Base-by-base conservation (phyloP, 192 early-diverging fungal genomes). In the Coemansia sp. region DNA sequence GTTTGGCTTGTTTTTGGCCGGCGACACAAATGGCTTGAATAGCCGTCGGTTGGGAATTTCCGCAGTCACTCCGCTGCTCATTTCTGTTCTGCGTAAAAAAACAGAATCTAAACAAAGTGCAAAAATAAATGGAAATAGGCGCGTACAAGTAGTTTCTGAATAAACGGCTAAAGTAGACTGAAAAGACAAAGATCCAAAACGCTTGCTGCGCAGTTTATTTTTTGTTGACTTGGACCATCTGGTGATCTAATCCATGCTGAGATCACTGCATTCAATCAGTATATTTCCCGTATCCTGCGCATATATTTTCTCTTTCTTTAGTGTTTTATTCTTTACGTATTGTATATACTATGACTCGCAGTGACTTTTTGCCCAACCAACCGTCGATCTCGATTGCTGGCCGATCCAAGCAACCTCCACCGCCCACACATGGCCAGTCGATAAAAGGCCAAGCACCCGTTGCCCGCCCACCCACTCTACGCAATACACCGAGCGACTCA, bases 21-120 rank as follows among this genome's bases (percentile, higher is more conserved):
- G 78, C n/a, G 78, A 68, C 1, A 81, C 73, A 55, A 81, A 81
- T 16, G 78, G 78, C 54, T 64, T 81, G 23, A 75, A 64, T 59
- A 81, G 63, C 26, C 73, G 59, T 41, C 67, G 53, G 57, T 57
- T 81, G 43, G 77, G 65, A 56, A 65, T 21, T 41, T 75, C 69
- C 39, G 72, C 56, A 31, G 67, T 47, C 12, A 78, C 67, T 11
- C 59, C 63, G 19, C 57, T 67, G 41, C 62, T 64, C 62, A 64
- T 64, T 64, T 38, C 26, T 16, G 11, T 12, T 10, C 27, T n/a
- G 9, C 16, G 11, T n/a, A 35, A 56, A 4, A 21, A 27, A 35
- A 35, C 31, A 35, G 31, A 29, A 9, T 35, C 31, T 35, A 35
- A 35, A 35, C 7, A 31, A 35, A 35, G 31, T 35, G 31, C 8